Conservation (phyloP, 2,329 filamentous ascomycete species). For the Arthrobotrys entomopaga region DNA sequence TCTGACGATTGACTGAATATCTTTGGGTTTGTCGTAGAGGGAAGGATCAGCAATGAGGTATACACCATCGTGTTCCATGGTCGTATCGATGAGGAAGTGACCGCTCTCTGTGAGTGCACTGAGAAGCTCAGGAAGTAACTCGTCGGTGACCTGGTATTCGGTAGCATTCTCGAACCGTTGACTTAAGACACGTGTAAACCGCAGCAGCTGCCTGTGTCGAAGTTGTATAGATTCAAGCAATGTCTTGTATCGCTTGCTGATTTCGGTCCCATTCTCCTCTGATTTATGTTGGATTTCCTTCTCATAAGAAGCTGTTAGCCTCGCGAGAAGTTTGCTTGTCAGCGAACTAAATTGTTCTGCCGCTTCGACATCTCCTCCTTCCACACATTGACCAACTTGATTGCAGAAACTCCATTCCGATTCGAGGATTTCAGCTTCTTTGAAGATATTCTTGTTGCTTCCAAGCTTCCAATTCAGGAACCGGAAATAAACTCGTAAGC, state of each 20-base stretch:
- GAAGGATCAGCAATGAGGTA: conserved; percentile 86
- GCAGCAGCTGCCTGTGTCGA: conserved; percentile 93
- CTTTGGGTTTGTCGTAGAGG: conserved; percentile 77
- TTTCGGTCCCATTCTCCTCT: conserved; percentile 83
- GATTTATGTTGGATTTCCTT: conserved; percentile 85
- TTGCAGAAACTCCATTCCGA: conserved; percentile 99
- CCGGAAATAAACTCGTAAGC: conserved; percentile 97
- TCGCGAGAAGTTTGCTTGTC: conserved; percentile 89
- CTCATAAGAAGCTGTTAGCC: conserved; percentile 90
- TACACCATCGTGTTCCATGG: conserved; percentile 77
- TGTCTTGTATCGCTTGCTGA: conserved; percentile 97
- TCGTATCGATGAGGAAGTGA: conserved; percentile 85
- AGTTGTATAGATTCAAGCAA: conserved; percentile 95
- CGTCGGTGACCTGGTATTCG: conserved; percentile 86
- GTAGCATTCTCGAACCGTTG: conserved; percentile 96
- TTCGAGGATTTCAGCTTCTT: conserved; percentile 95
- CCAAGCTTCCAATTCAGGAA: conserved; percentile 98
- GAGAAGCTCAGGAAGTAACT: conserved; percentile 77
- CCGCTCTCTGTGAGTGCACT: conserved; percentile 82
- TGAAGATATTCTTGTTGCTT: conserved; percentile 98
- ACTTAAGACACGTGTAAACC: conserved; percentile 74
- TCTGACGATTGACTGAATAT: conserved; percentile 85
- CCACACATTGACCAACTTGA: conserved; percentile 87
- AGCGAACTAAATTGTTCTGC: conserved; percentile 95
- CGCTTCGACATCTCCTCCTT: conserved; percentile 93